Evolutionary conservation across 148 eudicot species (phyloP).

Genomic region (Arbutus unedo): DNA sequence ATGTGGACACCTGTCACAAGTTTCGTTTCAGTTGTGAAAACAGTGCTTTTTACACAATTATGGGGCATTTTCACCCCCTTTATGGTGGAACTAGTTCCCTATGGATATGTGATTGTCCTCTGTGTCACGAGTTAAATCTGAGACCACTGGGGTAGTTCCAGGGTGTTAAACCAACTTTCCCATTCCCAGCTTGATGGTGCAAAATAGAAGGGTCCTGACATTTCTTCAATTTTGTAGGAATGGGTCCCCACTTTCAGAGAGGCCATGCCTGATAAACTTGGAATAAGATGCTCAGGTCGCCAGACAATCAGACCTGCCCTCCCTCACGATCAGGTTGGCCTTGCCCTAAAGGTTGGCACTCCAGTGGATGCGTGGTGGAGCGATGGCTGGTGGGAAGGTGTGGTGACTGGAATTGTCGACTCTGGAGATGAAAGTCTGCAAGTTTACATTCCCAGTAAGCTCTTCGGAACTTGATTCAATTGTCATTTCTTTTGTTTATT

Average conservation of each 20-base stretch:
- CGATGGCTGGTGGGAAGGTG: conserved; percentile 99
- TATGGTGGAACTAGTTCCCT: neutral
- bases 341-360: conserved; percentile 54
- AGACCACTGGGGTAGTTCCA: neutral
- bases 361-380: conserved; percentile 98
- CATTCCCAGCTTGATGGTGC: neutral
- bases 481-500: neutral
- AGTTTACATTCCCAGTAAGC: conserved; percentile 67
- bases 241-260: conserved; percentile 73
- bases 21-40: neutral
- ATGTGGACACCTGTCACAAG: no score
- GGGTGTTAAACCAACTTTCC: neutral
- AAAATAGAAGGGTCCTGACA: conserved; percentile 2
- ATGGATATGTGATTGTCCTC: neutral
- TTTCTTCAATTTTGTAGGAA: conserved; percentile 45
- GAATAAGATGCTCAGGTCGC: conserved; percentile 67
- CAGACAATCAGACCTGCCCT: conserved; percentile 68
- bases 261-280: conserved; percentile 77
- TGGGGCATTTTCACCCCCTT: neutral
- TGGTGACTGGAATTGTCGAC: conserved; percentile 39
- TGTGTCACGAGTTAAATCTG: neutral
- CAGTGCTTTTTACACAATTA: neutral
- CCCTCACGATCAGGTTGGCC: conserved; percentile 28
- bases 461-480: neutral
- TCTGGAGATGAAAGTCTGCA: conserved; percentile 40